Conservation (phyloP, 768 basidiomycete species). For the Sistotremastrum niveocremeum region DNA sequence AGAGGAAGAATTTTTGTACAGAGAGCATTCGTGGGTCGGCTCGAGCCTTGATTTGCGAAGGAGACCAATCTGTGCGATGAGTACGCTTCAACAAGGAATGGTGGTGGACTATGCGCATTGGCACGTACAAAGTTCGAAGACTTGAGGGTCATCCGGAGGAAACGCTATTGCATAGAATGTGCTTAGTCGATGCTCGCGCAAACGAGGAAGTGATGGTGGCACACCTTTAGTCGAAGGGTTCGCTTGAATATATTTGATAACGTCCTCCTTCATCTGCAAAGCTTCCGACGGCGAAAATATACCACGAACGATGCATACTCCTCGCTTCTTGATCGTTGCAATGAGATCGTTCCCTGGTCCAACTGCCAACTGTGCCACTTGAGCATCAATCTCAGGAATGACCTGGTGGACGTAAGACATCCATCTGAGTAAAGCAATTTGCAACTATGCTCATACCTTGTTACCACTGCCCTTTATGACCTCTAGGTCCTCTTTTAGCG, state of each 20-base stretch:
- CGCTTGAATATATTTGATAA: slow-evolving; percentile 12
- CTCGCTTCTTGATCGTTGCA: slow-evolving; percentile 32
- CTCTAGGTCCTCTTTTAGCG: slow-evolving; percentile 31
- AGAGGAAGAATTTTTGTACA: slow-evolving; percentile 44
- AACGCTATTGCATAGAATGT: slow-evolving; percentile 39
- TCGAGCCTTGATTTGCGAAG: slow-evolving; percentile 48
- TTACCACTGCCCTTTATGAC: slow-evolving; percentile 35
- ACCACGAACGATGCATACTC: slow-evolving; percentile 43
- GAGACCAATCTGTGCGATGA: background rate
- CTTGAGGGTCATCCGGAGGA: slow-evolving; percentile 21
- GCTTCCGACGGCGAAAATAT: slow-evolving; percentile 31
- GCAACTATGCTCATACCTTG: slow-evolving; percentile 19
- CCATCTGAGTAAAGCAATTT: slow-evolving; percentile 4
- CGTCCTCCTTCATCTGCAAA: slow-evolving; percentile 28
- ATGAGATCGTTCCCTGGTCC: slow-evolving; percentile 29
- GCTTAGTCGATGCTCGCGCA: slow-evolving; percentile 43
- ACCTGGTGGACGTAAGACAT: background rate
- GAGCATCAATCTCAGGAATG: slow-evolving; percentile 34
- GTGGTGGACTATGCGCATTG: background rate
- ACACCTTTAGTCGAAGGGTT: slow-evolving; percentile 14
- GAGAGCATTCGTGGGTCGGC: slow-evolving; percentile 45
- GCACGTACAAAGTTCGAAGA: background rate
- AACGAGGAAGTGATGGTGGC: background rate
- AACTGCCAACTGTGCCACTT: slow-evolving; percentile 31
- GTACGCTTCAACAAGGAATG: background rate